A percentile compares a stretch with the other conserved stretches of the same genome.
These are phyloP conservation scores for Naegleria gruberi DNA, from an alignment of 208 protist species.

Conservation along the genomic window DNA sequence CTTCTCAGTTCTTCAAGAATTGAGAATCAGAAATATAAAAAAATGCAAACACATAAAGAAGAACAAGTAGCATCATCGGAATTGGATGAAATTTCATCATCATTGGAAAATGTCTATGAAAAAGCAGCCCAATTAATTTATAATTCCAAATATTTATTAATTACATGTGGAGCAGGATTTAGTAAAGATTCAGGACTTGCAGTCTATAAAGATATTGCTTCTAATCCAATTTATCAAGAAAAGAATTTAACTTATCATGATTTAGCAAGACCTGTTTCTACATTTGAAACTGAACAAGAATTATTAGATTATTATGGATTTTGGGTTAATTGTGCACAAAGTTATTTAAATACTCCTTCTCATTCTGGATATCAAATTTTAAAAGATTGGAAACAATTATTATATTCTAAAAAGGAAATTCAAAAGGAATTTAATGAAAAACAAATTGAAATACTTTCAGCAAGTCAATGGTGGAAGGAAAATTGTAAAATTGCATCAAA, in stretches of 20 bases:
- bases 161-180: conserved; percentile 36
- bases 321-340: conserved; percentile 37
- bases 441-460: background rate
- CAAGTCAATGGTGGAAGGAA: background rate
- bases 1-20: no score
- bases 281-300: background rate
- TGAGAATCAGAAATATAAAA: no score
- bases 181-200: conserved; percentile 30
- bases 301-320: conserved; percentile 36
- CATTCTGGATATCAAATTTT: conserved; percentile 27
- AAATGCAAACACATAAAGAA: no score
- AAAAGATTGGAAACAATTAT: conserved; percentile 25
- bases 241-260: conserved; percentile 35
- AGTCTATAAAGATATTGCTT: conserved; percentile 43
- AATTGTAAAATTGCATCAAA: background rate
- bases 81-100: no score
- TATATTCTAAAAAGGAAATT: background rate
- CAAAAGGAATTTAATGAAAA: background rate
- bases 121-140: conserved; percentile 24
- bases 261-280: conserved; percentile 28
- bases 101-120: no score
- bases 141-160: conserved; percentile 25
- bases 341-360: background rate
- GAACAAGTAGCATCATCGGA: no score
- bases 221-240: conserved; percentile 29